Percentiles rank a stretch among this genome's conserved stretches.
phyloP scores from a whole-genome alignment of 768 basidiomycete species.

The Mycena floridula region DNA sequence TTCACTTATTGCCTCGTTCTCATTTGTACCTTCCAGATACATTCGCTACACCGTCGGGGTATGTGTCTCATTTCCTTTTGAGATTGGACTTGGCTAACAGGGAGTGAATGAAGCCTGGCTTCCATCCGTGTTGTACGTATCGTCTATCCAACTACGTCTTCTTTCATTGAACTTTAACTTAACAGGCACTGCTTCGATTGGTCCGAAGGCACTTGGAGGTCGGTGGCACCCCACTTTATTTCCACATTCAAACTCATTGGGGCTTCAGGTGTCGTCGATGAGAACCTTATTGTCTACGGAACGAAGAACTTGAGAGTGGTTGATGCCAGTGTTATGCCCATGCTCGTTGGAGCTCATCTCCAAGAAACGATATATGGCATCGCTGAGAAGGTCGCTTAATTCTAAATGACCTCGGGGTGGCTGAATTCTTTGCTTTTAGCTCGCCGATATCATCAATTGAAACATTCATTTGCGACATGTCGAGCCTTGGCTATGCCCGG shows the following conservation, averaged over 20 bases:
- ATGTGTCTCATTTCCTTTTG: background rate
- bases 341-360: constrained; percentile 42
- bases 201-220: background rate
- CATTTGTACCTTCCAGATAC: background rate
- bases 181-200: background rate
- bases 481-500: too few species aligned
- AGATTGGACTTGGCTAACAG: background rate
- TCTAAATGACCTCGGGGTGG: background rate
- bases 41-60: background rate
- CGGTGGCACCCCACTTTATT: too few species aligned
- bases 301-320: constrained; percentile 31
- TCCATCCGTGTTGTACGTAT: background rate
- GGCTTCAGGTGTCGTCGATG: constrained; percentile 37
- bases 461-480: too few species aligned
- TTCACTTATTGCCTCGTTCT: background rate
- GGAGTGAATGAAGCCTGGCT: background rate
- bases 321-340: constrained; percentile 21
- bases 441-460: constrained; percentile 40
- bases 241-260: background rate
- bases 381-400: constrained; percentile 33
- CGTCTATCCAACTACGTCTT: background rate
- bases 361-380: constrained; percentile 44
- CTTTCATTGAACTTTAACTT: background rate
- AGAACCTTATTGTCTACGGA: constrained; percentile 34
- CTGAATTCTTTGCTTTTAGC: constrained; percentile 12